Conservation (phyloP, 805 yeast species). For the Starmerella asiatica region DNA sequence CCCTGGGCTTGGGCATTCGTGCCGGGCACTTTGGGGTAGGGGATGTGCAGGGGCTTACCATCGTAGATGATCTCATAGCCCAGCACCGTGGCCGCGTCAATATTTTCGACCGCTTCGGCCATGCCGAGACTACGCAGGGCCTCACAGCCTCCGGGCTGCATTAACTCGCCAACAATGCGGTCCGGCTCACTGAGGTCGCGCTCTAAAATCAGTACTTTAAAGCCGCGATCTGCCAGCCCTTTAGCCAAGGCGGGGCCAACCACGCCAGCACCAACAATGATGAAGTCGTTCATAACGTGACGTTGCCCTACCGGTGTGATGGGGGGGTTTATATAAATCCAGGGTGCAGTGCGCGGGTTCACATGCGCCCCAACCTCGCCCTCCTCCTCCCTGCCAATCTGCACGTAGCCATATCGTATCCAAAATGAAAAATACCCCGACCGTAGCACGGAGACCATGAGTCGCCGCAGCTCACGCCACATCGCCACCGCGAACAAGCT, state of each 20-base stretch:
- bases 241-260: constrained; percentile 90
- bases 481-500: no score
- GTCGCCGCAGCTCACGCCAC: no score
- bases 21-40: constrained; percentile 40
- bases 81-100: constrained; percentile 59
- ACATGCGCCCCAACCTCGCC: no score
- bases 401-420: no score
- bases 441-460: no score
- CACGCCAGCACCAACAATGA: constrained; percentile 97
- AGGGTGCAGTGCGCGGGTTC: no score
- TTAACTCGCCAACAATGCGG: constrained; percentile 89
- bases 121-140: constrained; percentile 74
- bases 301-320: neutral
- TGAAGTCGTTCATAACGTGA: constrained; percentile 47
- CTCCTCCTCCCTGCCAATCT: no score
- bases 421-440: no score
- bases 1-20: constrained; percentile 37
- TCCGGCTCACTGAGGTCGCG: constrained; percentile 89
- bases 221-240: constrained; percentile 78
- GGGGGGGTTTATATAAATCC: no score
- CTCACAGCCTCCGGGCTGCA: constrained; percentile 94
- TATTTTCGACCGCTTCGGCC: constrained; percentile 56
- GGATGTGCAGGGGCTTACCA: constrained; percentile 43
- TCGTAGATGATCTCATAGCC: constrained; percentile 73
- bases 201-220: constrained; percentile 64